phyloP scores from a whole-genome alignment of 75 land plant species.

The Larix kaempferi region DNA sequence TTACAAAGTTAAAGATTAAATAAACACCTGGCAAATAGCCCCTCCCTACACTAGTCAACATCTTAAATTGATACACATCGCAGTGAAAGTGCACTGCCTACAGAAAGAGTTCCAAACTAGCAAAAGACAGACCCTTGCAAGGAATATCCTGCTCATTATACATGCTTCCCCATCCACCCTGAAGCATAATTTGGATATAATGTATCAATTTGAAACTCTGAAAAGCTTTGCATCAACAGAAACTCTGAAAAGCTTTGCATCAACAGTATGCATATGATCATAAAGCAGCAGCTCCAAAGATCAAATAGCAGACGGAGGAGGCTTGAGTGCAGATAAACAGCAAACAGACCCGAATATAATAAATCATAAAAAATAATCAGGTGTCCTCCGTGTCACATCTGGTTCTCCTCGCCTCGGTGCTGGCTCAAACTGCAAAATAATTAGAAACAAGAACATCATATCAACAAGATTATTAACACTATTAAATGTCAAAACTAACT shows the following conservation, averaged over 20 bases:
- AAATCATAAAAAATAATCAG: constrained; percentile 64
- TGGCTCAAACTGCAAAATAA: constrained; percentile 59
- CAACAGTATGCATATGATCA: constrained; percentile 1
- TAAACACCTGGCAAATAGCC: background rate
- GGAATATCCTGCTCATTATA: constrained; percentile 9
- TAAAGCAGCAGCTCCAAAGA: constrained; percentile 3
- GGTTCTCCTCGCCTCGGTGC: constrained; percentile 81
- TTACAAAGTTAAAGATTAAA: background rate
- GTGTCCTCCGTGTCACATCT: constrained; percentile 73
- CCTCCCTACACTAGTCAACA: constrained; percentile 5
- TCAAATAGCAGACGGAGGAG: background rate
- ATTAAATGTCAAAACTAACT: background rate
- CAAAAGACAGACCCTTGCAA: constrained; percentile 2
- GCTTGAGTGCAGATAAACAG: constrained; percentile 8
- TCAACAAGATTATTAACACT: constrained; percentile 8
- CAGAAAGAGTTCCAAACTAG: constrained; percentile 8
- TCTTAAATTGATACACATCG: constrained; percentile 12
- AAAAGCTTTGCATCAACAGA: constrained; percentile 8
- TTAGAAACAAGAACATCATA: background rate
- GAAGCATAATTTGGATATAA: constrained; percentile 8
- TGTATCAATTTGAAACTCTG: constrained; percentile 4
- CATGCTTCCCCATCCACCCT: constrained; percentile 8
- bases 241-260: constrained; percentile 11
- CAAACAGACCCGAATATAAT: constrained; percentile 2
- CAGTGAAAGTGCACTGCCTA: constrained; percentile 1